Evolutionary conservation across 1,284 basidiomycete genomes (phyloP).

Genomic region (Ustilago loliicola): DNA sequence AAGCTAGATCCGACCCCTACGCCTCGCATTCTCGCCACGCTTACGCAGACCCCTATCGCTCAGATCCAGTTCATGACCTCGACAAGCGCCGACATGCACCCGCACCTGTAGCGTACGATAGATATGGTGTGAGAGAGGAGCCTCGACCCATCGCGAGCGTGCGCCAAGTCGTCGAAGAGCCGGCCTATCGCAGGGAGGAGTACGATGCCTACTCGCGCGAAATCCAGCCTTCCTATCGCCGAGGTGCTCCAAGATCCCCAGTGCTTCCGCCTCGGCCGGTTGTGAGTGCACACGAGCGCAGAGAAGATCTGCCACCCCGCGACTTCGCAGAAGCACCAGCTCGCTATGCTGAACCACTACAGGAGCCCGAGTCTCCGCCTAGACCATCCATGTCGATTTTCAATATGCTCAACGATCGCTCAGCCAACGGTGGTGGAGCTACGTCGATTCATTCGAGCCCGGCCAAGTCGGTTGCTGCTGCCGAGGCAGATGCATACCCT

Average conservation of each 20-base stretch:
- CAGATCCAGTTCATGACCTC: conserved; percentile 21
- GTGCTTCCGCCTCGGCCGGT: conserved; percentile 22
- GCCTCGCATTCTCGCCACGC: conserved; percentile 28
- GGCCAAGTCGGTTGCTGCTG: conserved; percentile 25
- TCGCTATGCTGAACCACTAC: conserved; percentile 25
- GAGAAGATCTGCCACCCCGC: conserved; percentile 17
- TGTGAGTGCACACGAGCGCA: conserved; percentile 14
- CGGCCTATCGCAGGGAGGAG: conserved; percentile 27
- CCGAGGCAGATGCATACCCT: conserved; percentile 13
- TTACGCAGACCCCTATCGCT: conserved; percentile 17
- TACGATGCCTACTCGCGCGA: conserved; percentile 41
- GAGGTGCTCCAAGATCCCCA: conserved; percentile 32
- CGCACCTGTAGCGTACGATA: conserved; percentile 21
- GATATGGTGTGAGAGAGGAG: conserved; percentile 31
- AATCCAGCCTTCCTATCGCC: conserved; percentile 55
- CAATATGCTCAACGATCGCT: conserved; percentile 56
- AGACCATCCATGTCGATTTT: conserved; percentile 55
- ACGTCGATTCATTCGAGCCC: conserved; percentile 32
- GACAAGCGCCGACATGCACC: conserved; percentile 29
- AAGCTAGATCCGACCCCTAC: conserved; percentile 24
- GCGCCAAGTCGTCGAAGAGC: conserved; percentile 17
- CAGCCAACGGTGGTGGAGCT: conserved; percentile 36
- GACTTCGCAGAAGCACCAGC: conserved; percentile 12
- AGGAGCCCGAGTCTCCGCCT: conserved; percentile 41
- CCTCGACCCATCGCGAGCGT: conserved; percentile 11